These are phyloP conservation scores for Nakazawaea siamensis DNA, from an alignment of 805 yeast species.

Conservation along the genomic window DNA sequence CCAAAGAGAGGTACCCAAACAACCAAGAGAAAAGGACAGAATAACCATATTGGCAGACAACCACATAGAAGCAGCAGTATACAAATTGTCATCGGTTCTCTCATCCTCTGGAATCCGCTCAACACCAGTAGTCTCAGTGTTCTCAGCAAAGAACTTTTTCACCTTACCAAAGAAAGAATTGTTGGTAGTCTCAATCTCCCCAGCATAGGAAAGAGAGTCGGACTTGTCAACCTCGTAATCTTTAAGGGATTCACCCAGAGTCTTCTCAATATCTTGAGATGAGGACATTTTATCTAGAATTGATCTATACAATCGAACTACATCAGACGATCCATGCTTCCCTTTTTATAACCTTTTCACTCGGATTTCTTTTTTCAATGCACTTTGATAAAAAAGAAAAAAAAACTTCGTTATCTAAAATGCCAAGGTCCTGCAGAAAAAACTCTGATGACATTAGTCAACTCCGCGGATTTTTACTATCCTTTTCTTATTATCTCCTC, in stretches of 20 bases:
- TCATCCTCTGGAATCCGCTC: constrained; percentile 77
- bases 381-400: no score
- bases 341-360: no score
- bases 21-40: constrained; percentile 77
- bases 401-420: no score
- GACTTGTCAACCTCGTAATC: constrained; percentile 2
- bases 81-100: constrained; percentile 56
- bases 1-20: constrained; percentile 51
- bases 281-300: constrained; percentile 4
- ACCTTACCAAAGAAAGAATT: constrained; percentile 5
- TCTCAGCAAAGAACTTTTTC: constrained; percentile 10
- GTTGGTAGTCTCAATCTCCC: constrained; percentile 4
- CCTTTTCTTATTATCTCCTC: no score
- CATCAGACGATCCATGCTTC: no score
- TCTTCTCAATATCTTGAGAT: constrained; percentile 4
- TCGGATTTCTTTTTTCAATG: no score
- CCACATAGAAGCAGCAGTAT: constrained; percentile 84
- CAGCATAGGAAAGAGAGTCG: constrained; percentile 4
- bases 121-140: constrained; percentile 66
- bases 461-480: no score
- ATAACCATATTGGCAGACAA: constrained; percentile 82
- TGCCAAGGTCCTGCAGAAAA: no score
- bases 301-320: no score
- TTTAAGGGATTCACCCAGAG: not conserved
- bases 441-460: no score